These are phyloP conservation scores for Exophiala sp. DNA, from an alignment of 2,329 filamentous ascomycete species.

Conservation along the genomic window DNA sequence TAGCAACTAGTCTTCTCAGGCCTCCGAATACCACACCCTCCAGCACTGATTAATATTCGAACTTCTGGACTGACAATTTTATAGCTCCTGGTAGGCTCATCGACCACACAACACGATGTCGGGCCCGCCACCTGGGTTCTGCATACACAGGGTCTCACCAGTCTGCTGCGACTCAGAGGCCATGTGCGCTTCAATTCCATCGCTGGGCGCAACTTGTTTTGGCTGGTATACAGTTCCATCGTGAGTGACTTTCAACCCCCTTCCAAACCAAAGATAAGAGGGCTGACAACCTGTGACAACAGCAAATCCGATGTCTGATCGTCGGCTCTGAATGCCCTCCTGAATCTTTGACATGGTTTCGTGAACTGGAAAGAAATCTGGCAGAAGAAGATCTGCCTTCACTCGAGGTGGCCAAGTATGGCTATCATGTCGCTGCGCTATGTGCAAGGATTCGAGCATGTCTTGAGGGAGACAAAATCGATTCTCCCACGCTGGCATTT, in stretches of 20 bases:
- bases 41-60: not conserved
- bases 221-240: constrained; percentile 14
- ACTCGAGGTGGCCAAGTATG: constrained; percentile 14
- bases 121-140: constrained; percentile 16
- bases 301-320: constrained; percentile 21
- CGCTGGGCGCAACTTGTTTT: constrained; percentile 16
- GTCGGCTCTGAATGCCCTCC: constrained; percentile 13
- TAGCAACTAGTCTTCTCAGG: not conserved
- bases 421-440: constrained; percentile 7
- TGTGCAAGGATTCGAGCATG: constrained; percentile 11
- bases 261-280: not conserved
- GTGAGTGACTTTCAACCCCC: constrained; percentile 2
- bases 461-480: not conserved
- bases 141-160: constrained; percentile 19
- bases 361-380: constrained; percentile 10
- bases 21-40: not conserved
- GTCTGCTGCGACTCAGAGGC: constrained; percentile 17
- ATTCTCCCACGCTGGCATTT: not conserved
- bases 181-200: constrained; percentile 6
- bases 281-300: not conserved
- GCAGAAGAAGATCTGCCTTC: constrained; percentile 2
- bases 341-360: constrained; percentile 17
- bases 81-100: constrained; percentile 17
- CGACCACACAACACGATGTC: not conserved
- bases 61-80: not conserved